Evolutionary conservation across 2,329 filamentous ascomycete genomes (phyloP), one percentile per base, ranked within the genome.

Genomic region (Cordyceps fumosorosea): DNA sequence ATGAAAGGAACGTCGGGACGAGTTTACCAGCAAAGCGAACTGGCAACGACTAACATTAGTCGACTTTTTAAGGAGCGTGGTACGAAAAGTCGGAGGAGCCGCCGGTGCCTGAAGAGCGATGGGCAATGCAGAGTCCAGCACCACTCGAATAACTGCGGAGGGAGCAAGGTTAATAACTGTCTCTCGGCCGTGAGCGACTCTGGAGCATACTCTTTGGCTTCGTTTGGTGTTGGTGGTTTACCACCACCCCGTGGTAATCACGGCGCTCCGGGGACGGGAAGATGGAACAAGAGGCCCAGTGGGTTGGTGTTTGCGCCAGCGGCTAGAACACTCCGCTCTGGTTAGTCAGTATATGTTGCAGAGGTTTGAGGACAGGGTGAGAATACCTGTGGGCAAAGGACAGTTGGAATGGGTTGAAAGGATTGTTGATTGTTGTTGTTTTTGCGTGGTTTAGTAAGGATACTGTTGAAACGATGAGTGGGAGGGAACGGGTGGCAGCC

Each of bases 251-350:
- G 45, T 44, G 26, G 57, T 42, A 60, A 60, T 60, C 57, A 60
- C 57, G 24, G 57, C 40, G 57, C 45, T 53, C 48, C 57, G 57
- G 18, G 16, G 57, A 45, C 57, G 57, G 57, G 57, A 60, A 53
- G 57, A 40, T 60, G 57, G 57, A 60, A 60, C 57, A 53, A 45
- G n/a, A 32, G 57, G 32, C 37, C 57, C 57, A 16, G 48, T 53
- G 37, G 57, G 34, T 44, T 16, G 40, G 48, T 60, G 57, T 53
- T 52, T 60, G 47, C 48, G 57, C 26, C 37, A 22, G 32, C 54
- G 24, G 48, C 37, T 53, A 34, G 37, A n/a, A 44, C 48, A 45
- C 57, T 59, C 57, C 57, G 57, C 48, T 53, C 52, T 50, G 20
- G 14, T 53, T 45, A 12, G 18, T 60, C 18, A 60, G 37, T 44